Conservation (phyloP, 2,329 filamentous ascomycete species). For the Penicillium sp. region DNA sequence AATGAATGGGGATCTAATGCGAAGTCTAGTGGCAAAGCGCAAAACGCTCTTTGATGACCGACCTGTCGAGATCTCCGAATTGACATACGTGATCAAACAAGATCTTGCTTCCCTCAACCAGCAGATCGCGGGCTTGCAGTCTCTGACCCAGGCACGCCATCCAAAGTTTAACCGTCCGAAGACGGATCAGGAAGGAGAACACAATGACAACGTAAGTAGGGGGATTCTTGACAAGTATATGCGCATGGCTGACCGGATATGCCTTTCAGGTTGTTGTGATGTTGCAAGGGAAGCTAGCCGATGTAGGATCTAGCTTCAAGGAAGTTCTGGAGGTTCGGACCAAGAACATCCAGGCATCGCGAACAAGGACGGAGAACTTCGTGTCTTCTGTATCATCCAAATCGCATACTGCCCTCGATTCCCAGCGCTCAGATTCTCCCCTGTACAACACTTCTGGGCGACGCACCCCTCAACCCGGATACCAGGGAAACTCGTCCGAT, state of each 20-base stretch:
- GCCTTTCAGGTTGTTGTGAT: conserved; percentile 64
- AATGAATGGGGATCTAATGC: conserved; percentile 1
- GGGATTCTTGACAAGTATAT: conserved; percentile 1
- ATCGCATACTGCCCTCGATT: conserved; percentile 57
- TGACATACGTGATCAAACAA: conserved; percentile 97
- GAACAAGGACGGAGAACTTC: conserved; percentile 92
- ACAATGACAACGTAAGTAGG: conserved; percentile 80
- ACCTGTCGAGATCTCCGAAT: conserved; percentile 92
- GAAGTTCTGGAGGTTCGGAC: conserved; percentile 93
- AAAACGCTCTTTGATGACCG: conserved; percentile 97
- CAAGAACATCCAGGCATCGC: conserved; percentile 94
- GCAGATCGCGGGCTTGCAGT: conserved; percentile 78
- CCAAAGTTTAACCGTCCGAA: conserved; percentile 51
- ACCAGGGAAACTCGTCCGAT: conserved; percentile 53
- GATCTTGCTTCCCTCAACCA: conserved; percentile 81
- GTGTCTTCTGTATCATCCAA: conserved; percentile 83
- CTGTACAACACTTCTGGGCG: conserved; percentile 75
- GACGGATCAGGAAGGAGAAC: conserved; percentile 78
- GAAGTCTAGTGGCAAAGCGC: conserved; percentile 70
- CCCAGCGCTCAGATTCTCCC: conserved; percentile 74
- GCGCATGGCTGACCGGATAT: conserved; percentile 18
- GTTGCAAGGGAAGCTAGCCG: conserved; percentile 83
- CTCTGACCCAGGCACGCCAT: conserved; percentile 71
- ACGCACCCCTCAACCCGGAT: conserved; percentile 58
- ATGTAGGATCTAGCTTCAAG: conserved; percentile 93